Evolutionary conservation across 768 basidiomycete species (phyloP).

Genomic region (Trametes villosa): DNA sequence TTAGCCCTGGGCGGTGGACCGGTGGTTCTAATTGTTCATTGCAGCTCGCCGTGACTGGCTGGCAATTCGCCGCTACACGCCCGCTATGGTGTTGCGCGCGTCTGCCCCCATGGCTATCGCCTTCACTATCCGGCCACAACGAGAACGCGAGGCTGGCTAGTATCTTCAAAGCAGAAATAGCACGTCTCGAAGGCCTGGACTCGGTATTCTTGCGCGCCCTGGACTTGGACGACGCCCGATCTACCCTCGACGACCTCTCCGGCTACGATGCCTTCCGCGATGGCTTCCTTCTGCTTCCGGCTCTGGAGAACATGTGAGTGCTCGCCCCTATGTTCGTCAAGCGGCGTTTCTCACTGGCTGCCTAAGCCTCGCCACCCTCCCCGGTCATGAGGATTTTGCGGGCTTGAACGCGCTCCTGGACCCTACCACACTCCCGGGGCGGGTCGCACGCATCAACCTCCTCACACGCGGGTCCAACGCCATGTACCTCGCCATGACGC

Average conservation of each 20-base stretch:
- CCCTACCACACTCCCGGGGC: conserved; percentile 34
- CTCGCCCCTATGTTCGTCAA: neutral
- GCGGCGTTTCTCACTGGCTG: neutral
- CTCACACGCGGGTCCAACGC: conserved; percentile 33
- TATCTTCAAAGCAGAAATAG: conserved; percentile 31
- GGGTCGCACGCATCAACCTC: conserved; percentile 31
- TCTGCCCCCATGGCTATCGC: conserved; percentile 37
- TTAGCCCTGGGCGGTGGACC: too few species aligned
- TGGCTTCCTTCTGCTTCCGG: conserved; percentile 40
- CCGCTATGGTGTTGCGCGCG: conserved; percentile 41
- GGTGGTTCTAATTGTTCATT: neutral
- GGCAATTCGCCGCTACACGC: conserved; percentile 34
- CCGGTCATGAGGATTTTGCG: conserved; percentile 39
- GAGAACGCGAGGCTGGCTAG: conserved; percentile 24
- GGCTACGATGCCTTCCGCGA: conserved; percentile 40
- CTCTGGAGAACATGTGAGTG: conserved; percentile 41
- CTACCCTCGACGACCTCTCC: conserved; percentile 38
- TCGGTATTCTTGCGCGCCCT: conserved; percentile 33
- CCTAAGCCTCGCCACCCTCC: conserved; percentile 37
- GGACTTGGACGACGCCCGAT: conserved; percentile 36
- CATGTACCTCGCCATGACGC: conserved; percentile 34
- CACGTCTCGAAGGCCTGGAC: conserved; percentile 28
- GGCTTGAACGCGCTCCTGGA: conserved; percentile 37
- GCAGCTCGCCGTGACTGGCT: conserved; percentile 34
- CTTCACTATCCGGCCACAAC: conserved; percentile 29